Conservation (phyloP, 179 eudicot genomes). For the Kewa caespitosa region DNA sequence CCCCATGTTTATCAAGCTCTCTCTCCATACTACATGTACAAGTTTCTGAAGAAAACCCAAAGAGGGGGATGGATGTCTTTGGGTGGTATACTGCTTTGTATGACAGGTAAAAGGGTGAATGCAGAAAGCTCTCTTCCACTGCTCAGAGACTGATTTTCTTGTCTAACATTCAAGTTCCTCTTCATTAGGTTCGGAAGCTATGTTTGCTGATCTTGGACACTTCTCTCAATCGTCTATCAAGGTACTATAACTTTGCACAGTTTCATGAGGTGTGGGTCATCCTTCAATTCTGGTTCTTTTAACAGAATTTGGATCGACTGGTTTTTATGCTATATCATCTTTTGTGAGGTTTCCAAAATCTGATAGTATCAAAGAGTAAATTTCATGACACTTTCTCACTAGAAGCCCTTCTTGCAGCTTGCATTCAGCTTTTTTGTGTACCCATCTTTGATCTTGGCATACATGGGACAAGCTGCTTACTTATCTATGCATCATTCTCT, state of each 20-base stretch:
- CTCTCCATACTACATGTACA: conserved; percentile 53
- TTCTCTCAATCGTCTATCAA: conserved; percentile 83
- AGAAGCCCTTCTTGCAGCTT: conserved; percentile 33
- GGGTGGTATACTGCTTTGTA: conserved; percentile 54
- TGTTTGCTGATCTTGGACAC: conserved; percentile 97
- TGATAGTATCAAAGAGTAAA: too few species aligned
- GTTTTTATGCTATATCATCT: too few species aligned
- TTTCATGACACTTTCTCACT: conserved; percentile 7
- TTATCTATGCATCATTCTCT: conserved; percentile 69
- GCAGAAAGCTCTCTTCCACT: not conserved
- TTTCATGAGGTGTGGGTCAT: too few species aligned
- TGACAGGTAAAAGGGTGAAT: conserved; percentile 53
- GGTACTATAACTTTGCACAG: too few species aligned
- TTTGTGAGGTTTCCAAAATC: too few species aligned
- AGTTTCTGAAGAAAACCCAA: conserved; percentile 47
- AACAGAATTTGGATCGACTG: too few species aligned
- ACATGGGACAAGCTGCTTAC: conserved; percentile 98
- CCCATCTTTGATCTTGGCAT: conserved; percentile 87
- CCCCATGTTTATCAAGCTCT: conserved; percentile 51
- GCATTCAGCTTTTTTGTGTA: conserved; percentile 90
- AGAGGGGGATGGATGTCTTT: conserved; percentile 56
- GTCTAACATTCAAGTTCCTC: conserved; percentile 10
- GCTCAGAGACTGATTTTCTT: not conserved
- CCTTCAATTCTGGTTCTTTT: too few species aligned
- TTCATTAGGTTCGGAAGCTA: conserved; percentile 82